Conservation (phyloP, 202 grass and related monocot species). For the Zizania palustris region DNA sequence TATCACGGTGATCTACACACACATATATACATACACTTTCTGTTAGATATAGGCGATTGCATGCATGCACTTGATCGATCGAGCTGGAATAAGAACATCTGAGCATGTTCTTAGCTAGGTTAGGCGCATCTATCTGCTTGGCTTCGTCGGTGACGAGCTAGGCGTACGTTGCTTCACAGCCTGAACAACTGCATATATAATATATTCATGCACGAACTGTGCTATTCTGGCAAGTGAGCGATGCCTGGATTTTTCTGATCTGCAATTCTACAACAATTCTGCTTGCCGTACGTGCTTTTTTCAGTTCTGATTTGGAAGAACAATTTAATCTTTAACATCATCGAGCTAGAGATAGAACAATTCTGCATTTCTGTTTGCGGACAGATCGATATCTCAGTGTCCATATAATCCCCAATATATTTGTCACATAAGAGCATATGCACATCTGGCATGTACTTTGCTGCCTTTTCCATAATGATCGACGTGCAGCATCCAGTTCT, state of each 20-base stretch:
- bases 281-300: neutral
- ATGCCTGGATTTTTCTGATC: neutral
- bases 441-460: conserved; percentile 11
- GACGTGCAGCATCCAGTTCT: conserved; percentile 51
- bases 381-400: neutral
- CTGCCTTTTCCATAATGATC: conserved; percentile 40
- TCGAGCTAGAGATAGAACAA: neutral
- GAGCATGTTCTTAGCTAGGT: conserved; percentile 8
- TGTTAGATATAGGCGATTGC: conserved; percentile 19
- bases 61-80: neutral
- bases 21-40: neutral
- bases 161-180: neutral
- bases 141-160: neutral
- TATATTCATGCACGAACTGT: neutral
- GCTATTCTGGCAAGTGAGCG: neutral
- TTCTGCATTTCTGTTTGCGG: neutral
- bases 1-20: neutral
- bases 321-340: neutral
- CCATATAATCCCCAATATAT: neutral
- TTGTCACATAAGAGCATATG: conserved; percentile 32
- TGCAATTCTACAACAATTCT: neutral
- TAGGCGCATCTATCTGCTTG: conserved; percentile 23
- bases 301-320: neutral
- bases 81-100: neutral
- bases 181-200: neutral